phyloP scores from a whole-genome alignment of 805 yeast genomes.

The Alloascoidea africana region DNA sequence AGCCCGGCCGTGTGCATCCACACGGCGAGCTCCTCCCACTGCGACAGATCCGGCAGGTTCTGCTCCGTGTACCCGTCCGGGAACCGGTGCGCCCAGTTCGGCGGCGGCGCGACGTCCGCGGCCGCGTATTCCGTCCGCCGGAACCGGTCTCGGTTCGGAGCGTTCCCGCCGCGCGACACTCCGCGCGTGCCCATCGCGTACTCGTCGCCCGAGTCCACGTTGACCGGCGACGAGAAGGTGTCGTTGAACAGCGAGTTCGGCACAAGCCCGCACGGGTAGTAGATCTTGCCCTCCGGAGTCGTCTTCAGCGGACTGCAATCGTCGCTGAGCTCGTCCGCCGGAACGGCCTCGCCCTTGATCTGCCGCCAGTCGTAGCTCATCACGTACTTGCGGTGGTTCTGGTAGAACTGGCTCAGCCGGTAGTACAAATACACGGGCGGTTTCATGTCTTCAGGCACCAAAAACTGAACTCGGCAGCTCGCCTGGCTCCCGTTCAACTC shows the following conservation, averaged over 20 bases:
- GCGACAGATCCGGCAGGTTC: constrained; percentile 61
- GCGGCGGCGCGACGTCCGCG: constrained; percentile 79
- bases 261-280: constrained; percentile 91
- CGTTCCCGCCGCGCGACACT: constrained; percentile 90
- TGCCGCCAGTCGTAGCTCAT: constrained; percentile 72
- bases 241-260: constrained; percentile 91
- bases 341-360: constrained; percentile 59
- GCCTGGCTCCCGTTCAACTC: neutral
- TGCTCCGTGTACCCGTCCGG: constrained; percentile 81
- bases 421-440: constrained; percentile 70
- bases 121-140: constrained; percentile 57
- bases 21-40: constrained; percentile 78
- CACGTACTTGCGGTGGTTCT: constrained; percentile 90
- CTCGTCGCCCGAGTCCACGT: constrained; percentile 9
- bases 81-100: constrained; percentile 66
- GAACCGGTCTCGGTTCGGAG: constrained; percentile 56
- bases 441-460: constrained; percentile 52
- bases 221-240: constrained; percentile 43
- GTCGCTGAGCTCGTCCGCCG: constrained; percentile 30
- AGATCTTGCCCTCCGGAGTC: constrained; percentile 36
- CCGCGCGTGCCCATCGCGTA: constrained; percentile 34
- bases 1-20: constrained; percentile 98
- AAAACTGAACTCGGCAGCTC: constrained; percentile 59
- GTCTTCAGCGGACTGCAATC: constrained; percentile 54
- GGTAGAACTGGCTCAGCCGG: constrained; percentile 78